phyloP scores from a whole-genome alignment of 2,329 filamentous ascomycete species.

The Dactylonectria estremocensis region DNA sequence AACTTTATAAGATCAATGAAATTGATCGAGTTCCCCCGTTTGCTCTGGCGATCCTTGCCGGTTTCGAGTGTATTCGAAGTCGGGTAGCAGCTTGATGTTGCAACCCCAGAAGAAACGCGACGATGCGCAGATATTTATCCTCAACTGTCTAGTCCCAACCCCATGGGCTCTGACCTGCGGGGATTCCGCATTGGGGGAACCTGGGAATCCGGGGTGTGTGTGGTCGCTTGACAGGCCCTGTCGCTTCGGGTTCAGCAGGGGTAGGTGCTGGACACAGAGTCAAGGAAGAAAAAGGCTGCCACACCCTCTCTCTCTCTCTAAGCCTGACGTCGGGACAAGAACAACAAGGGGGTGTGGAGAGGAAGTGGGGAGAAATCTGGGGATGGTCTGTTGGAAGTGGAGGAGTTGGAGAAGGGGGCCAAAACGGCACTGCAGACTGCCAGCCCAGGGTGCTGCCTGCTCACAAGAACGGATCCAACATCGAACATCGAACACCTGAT shows the following conservation, averaged over 20 bases:
- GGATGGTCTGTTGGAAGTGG: slow-evolving; percentile 35
- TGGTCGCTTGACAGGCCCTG: slow-evolving; percentile 15
- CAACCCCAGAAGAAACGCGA: slow-evolving; percentile 25
- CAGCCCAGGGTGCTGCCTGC: background rate
- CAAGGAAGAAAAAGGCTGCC: slow-evolving; percentile 7
- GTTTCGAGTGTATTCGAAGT: slow-evolving; percentile 11
- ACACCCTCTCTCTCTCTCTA: background rate
- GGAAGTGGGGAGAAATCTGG: slow-evolving; percentile 44
- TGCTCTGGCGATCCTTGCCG: slow-evolving; percentile 27
- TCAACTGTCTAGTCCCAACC: slow-evolving; percentile 22
- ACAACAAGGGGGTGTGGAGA: slow-evolving; percentile 20
- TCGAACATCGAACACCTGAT: slow-evolving; percentile 28
- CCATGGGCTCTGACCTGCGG: slow-evolving; percentile 28
- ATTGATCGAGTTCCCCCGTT: slow-evolving; percentile 1
- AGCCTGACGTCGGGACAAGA: background rate
- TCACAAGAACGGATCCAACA: slow-evolving; percentile 17
- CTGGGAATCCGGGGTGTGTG: slow-evolving; percentile 40
- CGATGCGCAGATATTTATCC: slow-evolving; percentile 43
- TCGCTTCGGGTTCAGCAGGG: slow-evolving; percentile 14
- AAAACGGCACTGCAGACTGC: slow-evolving; percentile 15
- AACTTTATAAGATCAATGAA: slow-evolving; percentile 7
- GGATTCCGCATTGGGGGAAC: slow-evolving; percentile 26
- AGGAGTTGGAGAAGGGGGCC: slow-evolving; percentile 34
- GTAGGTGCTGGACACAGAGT: background rate
- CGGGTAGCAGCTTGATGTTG: slow-evolving; percentile 15